A percentile compares a stretch with the other conserved stretches of the same genome.
Evolutionary conservation across 108 stramenopile species (phyloP).

Genomic region (Skeletonema costatum): DNA sequence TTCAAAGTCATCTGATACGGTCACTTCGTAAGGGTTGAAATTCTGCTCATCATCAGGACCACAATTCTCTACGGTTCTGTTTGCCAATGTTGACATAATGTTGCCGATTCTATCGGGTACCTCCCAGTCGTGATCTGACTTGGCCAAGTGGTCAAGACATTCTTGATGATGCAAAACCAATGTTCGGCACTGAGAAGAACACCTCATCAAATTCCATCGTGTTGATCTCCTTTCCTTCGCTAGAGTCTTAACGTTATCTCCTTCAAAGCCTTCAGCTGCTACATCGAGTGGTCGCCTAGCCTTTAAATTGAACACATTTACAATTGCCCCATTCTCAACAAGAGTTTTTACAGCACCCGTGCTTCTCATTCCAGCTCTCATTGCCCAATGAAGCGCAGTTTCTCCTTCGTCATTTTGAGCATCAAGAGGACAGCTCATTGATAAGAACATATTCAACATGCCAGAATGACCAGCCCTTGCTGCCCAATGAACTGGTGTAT

Average conservation of each 20-base stretch:
- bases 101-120: constrained; percentile 76
- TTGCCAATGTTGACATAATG: constrained; percentile 69
- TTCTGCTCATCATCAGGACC: constrained; percentile 37
- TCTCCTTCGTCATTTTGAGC: constrained; percentile 80
- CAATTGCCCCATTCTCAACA: constrained; percentile 72
- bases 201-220: constrained; percentile 58
- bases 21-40: constrained; percentile 70
- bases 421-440: constrained; percentile 69
- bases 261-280: constrained; percentile 80
- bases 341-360: constrained; percentile 59
- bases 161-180: constrained; percentile 91
- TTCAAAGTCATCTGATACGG: constrained; percentile 85
- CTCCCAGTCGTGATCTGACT: constrained; percentile 87
- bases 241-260: constrained; percentile 40
- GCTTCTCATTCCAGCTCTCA: constrained; percentile 68
- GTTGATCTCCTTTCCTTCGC: constrained; percentile 56
- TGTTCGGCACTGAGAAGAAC: constrained; percentile 72
- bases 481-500: constrained; percentile 86
- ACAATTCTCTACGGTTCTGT: constrained; percentile 27
- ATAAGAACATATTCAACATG: constrained; percentile 63
- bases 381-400: constrained; percentile 88
- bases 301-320: constrained; percentile 63
- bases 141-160: constrained; percentile 85
- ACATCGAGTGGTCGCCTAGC: constrained; percentile 83
- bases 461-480: constrained; percentile 74